Base-by-base conservation (phyloP, 305 asterid species). In the Plantago coronopus region DNA sequence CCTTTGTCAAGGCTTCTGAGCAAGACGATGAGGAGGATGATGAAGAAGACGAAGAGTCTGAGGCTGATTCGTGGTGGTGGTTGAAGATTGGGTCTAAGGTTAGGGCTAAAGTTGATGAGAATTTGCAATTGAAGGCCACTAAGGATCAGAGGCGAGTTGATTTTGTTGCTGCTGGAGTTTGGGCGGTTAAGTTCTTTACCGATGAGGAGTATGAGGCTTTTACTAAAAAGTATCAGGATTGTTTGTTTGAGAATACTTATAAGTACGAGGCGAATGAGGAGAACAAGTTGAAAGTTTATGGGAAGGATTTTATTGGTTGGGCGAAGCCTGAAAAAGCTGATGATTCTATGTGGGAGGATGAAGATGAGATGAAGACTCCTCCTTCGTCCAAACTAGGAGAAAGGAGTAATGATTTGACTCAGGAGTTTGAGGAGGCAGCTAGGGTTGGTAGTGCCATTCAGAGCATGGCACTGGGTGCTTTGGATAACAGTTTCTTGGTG, bases 221-320 rank as follows among this genome's bases (percentile, higher is more conserved):
- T 45, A 57, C 84, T 68, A 82, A 71, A 49, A 80, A 69, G 46
- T 93, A 79, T 65, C 80, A 85, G 71, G 86, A 73, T 11, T 93
- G 81, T 69, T 61, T 87, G 75, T 93, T 93, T 67, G 95, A 89
- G 87, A 93, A 93, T 53, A 89, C 91, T 11, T 78, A 85, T 70
- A 94, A 95, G 13, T 89, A 75, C 48, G 97, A 89, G 69, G 88
- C 94, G 8, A 93, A 83, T 68, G 91, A 89, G 49, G 93, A 57
- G 42, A 94, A 81, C 57, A 81, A 72, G 79, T 77, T 87, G 53
- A 94, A 89, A 83, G 95, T 94, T 12, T 94, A 85, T 1, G 99
- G 99, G 45, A 94, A 94, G 83, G 99, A 94, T 61, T 94, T 94
- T 57, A 70, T 90, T 0, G 97, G 86, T 19, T 94, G 99, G 99